phyloP scores from a whole-genome alignment of 805 yeast species.

The Novakomyces olei region DNA sequence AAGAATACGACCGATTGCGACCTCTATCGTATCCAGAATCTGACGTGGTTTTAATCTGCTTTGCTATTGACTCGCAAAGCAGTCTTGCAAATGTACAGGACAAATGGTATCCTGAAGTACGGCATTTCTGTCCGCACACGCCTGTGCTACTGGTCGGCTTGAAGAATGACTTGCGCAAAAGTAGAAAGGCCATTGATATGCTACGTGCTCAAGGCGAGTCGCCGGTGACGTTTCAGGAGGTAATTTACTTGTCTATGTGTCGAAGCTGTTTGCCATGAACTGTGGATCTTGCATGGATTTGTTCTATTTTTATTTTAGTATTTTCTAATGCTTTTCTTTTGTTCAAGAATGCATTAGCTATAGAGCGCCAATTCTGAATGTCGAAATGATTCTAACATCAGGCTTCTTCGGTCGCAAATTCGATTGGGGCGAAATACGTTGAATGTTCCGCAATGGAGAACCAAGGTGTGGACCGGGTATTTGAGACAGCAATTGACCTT shows the following conservation, averaged over 20 bases:
- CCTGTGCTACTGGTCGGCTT: slow-evolving; percentile 70
- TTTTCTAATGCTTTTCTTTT: background rate
- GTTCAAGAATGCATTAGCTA: background rate
- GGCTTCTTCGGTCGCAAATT: slow-evolving; percentile 20
- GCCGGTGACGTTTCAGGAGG: slow-evolving; percentile 19
- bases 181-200: slow-evolving; percentile 9
- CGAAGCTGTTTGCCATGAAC: no score
- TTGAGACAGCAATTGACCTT: slow-evolving; percentile 28
- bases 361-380: background rate
- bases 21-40: slow-evolving; percentile 65
- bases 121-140: slow-evolving; percentile 53
- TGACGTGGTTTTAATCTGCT: slow-evolving; percentile 53
- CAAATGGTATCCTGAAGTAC: slow-evolving; percentile 67
- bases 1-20: slow-evolving; percentile 59
- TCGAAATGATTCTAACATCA: no score
- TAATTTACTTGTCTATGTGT: no score
- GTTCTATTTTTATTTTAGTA: no score
- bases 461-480: slow-evolving; percentile 44
- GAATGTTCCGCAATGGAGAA: slow-evolving; percentile 61
- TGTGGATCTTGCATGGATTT: no score
- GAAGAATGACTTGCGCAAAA: slow-evolving; percentile 37
- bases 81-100: slow-evolving; percentile 55
- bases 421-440: slow-evolving; percentile 41
- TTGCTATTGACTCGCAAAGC: slow-evolving; percentile 37
- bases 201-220: slow-evolving; percentile 12